Percentiles rank a stretch among this genome's conserved stretches.
Conservation (phyloP, 768 basidiomycete species). For the Mycena pura region DNA sequence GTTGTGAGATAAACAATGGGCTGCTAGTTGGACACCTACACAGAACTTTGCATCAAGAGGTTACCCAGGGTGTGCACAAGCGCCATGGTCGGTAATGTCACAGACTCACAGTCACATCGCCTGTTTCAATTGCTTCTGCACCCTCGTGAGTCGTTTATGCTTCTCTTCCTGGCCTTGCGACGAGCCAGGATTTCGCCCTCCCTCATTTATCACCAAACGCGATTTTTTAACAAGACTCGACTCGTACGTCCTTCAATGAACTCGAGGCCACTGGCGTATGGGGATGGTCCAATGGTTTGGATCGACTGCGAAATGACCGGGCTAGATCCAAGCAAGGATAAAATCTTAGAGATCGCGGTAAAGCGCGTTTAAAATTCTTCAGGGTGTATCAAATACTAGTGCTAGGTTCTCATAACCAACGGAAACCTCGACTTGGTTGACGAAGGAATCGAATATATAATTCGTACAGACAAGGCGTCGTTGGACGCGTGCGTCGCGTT, state of each 20-base stretch:
- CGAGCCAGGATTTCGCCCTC: neutral
- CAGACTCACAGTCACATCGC: too few species aligned
- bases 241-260: conserved; percentile 22
- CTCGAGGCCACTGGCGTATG: conserved; percentile 46
- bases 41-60: conserved; percentile 4
- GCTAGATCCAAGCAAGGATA: conserved; percentile 68
- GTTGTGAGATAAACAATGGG: neutral
- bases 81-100: neutral
- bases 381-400: conserved; percentile 38
- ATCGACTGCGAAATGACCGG: conserved; percentile 92
- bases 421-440: conserved; percentile 84
- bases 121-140: too few species aligned
- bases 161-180: neutral
- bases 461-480: conserved; percentile 70
- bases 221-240: neutral
- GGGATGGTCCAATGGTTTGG: conserved; percentile 79
- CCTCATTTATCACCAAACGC: neutral
- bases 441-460: conserved; percentile 78
- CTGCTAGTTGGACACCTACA: neutral
- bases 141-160: too few species aligned
- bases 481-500: conserved; percentile 67
- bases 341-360: conserved; percentile 83
- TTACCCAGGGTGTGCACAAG: conserved; percentile 3
- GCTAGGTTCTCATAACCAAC: conserved; percentile 79
- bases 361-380: conserved; percentile 19